A percentile compares a stretch with the other conserved stretches of the same genome.
These are phyloP conservation scores for Botrytis fabae DNA, from an alignment of 2,329 filamentous ascomycete species.

Conservation along the genomic window DNA sequence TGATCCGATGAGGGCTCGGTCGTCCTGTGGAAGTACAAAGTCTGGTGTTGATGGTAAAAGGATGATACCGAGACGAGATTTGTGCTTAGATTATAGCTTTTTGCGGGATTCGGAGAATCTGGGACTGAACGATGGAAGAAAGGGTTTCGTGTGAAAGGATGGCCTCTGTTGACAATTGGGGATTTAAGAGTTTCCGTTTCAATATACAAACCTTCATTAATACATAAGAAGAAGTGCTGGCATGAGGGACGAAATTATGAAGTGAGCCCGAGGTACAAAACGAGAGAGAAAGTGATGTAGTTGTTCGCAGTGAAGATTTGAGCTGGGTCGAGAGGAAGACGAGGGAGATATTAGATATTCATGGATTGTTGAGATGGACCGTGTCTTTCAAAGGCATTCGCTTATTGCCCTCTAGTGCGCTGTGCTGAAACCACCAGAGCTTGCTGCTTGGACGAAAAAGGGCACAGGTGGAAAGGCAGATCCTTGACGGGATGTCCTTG, in stretches of 20 bases:
- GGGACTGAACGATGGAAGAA: constrained; percentile 7
- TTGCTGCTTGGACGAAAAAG: not conserved
- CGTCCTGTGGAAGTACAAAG: constrained; percentile 35
- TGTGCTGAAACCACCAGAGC: constrained; percentile 13
- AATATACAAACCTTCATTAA: constrained; percentile 25
- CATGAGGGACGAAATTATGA: constrained; percentile 5
- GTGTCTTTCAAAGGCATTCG: constrained; percentile 13
- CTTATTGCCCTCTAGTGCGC: constrained; percentile 2
- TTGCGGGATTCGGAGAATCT: not conserved
- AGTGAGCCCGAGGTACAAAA: not conserved
- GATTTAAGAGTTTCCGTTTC: constrained; percentile 15
- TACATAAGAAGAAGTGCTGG: constrained; percentile 21
- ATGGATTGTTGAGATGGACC: constrained; percentile 15
- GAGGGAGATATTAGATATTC: constrained; percentile 3
- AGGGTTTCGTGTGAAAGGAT: constrained; percentile 14
- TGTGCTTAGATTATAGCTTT: constrained; percentile 22
- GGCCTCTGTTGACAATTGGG: constrained; percentile 14
- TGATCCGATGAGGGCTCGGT: constrained; percentile 38
- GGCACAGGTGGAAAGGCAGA: not conserved
- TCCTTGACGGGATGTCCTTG: not conserved
- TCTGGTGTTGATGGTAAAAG: constrained; percentile 24
- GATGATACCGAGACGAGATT: constrained; percentile 20
- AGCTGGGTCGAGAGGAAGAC: constrained; percentile 6
- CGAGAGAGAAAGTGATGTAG: not conserved
- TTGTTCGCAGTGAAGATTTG: not conserved